Percentiles rank a stretch among this genome's conserved stretches.
Conservation (phyloP, 495 filamentous ascomycete genomes). For the Massariosphaeria phaeospora region DNA sequence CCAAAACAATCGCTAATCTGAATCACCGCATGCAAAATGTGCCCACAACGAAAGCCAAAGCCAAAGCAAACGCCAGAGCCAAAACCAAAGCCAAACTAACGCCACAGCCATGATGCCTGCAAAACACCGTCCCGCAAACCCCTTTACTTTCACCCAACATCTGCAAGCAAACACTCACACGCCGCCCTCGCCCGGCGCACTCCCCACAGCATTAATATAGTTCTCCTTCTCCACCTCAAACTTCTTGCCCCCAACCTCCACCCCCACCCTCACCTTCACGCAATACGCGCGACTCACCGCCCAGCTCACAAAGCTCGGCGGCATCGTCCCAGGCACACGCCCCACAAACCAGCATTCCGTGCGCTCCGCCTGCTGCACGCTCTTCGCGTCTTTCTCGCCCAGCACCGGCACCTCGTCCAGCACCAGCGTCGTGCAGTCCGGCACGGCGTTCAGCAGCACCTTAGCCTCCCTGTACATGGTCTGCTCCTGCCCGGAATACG, state of each 20-base stretch:
- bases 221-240: constrained; percentile 20
- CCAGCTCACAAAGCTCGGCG: constrained; percentile 23
- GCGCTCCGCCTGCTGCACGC: constrained; percentile 7
- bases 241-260: constrained; percentile 23
- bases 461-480: constrained; percentile 8
- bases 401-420: constrained; percentile 1
- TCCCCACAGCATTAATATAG: neutral
- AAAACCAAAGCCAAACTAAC: too few relatives aligned
- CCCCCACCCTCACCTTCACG: constrained; percentile 19
- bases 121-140: neutral
- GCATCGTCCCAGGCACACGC: constrained; percentile 14
- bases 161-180: neutral
- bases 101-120: too few relatives aligned
- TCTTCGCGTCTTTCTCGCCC: constrained; percentile 4
- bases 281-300: constrained; percentile 22
- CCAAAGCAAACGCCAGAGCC: too few relatives aligned
- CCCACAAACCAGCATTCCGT: constrained; percentile 19
- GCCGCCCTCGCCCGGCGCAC: neutral
- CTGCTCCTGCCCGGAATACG: neutral
- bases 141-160: neutral
- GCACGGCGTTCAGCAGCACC: constrained; percentile 17
- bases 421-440: constrained; percentile 2
- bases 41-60: too few relatives aligned
- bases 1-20: too few relatives aligned
- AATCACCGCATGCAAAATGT: too few relatives aligned